Conservation (phyloP, 2,329 filamentous ascomycete genomes). For the Ophiostoma angusticollis region DNA sequence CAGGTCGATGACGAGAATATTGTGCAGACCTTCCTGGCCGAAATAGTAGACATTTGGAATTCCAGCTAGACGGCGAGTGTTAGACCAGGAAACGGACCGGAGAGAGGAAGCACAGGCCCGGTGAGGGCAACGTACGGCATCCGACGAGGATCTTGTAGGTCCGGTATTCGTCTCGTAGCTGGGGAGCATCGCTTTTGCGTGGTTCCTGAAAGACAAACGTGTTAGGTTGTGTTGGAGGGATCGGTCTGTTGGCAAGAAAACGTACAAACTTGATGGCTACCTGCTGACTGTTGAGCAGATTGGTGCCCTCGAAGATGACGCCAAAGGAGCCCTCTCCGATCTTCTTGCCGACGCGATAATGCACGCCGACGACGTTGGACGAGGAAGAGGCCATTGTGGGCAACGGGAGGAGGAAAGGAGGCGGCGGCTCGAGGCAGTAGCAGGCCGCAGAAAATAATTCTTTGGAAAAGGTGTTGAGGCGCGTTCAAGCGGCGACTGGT, state of each 20-base stretch:
- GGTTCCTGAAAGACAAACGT: slow-evolving; percentile 65
- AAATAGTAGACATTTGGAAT: slow-evolving; percentile 99
- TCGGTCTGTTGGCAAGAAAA: slow-evolving; percentile 17
- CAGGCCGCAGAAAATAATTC: no score
- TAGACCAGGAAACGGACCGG: neutral
- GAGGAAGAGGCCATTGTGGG: slow-evolving; percentile 68
- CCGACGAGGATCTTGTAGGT: slow-evolving; percentile 99
- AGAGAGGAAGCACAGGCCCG: neutral
- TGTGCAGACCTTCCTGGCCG: slow-evolving; percentile 94
- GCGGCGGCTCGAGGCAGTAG: neutral
- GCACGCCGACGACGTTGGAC: slow-evolving; percentile 95
- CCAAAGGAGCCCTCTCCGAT: slow-evolving; percentile 98
- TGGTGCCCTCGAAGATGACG: slow-evolving; percentile 97
- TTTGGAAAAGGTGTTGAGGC: no score
- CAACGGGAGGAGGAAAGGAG: neutral
- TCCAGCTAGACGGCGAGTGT: slow-evolving; percentile 48
- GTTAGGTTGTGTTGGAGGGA: neutral
- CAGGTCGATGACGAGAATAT: slow-evolving; percentile 95
- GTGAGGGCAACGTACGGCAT: slow-evolving; percentile 63
- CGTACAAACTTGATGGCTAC: slow-evolving; percentile 98
- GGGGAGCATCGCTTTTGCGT: slow-evolving; percentile 94
- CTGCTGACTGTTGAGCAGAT: slow-evolving; percentile 96
- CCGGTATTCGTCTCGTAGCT: slow-evolving; percentile 94
- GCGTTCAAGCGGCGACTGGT: no score
- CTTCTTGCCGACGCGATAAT: slow-evolving; percentile 98